Percentiles rank a stretch among this genome's conserved stretches.
These are phyloP conservation scores for Irineochytrium annulatum DNA, from an alignment of 192 early-diverging fungal genomes.

Conservation along the genomic window DNA sequence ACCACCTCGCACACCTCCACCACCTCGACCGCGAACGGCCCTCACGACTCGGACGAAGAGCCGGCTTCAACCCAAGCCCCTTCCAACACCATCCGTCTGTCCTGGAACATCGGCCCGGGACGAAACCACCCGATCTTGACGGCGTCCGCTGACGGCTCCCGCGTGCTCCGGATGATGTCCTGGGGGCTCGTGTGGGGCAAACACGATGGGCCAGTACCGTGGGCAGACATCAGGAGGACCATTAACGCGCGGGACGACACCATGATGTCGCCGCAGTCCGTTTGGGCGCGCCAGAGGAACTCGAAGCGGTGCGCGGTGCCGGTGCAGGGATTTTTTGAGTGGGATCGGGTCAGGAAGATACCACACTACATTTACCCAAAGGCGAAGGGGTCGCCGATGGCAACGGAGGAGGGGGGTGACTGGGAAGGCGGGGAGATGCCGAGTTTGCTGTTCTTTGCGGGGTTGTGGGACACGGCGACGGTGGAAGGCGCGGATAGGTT, in stretches of 20 bases:
- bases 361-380: conserved; percentile 26
- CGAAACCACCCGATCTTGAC: no score
- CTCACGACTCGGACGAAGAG: no score
- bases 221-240: conserved; percentile 4
- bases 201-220: no score
- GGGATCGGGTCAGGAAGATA: conserved; percentile 22
- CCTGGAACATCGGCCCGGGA: no score
- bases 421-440: conserved; percentile 4
- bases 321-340: conserved; percentile 45
- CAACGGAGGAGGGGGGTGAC: background rate
- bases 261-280: conserved; percentile 8
- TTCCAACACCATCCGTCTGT: no score
- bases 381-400: background rate
- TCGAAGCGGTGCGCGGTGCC: conserved; percentile 39
- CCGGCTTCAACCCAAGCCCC: no score
- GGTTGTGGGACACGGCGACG: conserved; percentile 58
- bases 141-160: no score
- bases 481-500: conserved; percentile 34
- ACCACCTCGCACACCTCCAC: no score
- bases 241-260: conserved; percentile 48
- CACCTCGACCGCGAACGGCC: no score
- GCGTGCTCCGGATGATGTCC: no score
- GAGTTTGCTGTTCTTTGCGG: conserved; percentile 32
- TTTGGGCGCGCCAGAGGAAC: conserved; percentile 32
- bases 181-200: no score